These are phyloP conservation scores for Avena eriantha DNA, from an alignment of 176 grass and related monocot species.

Conservation along the genomic window DNA sequence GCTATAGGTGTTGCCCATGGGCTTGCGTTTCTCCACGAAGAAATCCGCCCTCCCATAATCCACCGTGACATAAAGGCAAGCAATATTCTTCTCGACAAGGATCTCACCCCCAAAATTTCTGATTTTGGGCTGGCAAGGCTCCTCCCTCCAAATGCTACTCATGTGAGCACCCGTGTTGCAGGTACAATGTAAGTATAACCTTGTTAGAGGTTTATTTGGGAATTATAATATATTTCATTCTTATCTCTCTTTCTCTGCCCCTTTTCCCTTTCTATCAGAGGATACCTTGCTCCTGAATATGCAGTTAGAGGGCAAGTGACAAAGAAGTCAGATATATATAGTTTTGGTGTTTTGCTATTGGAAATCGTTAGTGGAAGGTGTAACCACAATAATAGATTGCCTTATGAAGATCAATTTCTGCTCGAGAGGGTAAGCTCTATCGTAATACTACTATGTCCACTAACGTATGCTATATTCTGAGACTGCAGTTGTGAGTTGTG, in stretches of 20 bases:
- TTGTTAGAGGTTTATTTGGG: neutral
- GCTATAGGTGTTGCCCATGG: constrained; percentile 72
- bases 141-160: constrained; percentile 74
- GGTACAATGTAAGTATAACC: constrained; percentile 76
- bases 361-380: constrained; percentile 87
- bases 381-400: constrained; percentile 74
- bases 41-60: constrained; percentile 65
- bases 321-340: constrained; percentile 89
- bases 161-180: constrained; percentile 84
- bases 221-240: constrained; percentile 12
- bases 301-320: constrained; percentile 82
- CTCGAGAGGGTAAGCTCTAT: constrained; percentile 74
- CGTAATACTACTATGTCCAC: constrained; percentile 24
- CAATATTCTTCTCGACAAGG: constrained; percentile 87
- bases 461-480: constrained; percentile 26
- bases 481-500: neutral
- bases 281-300: constrained; percentile 89
- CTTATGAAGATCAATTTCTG: constrained; percentile 80
- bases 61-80: constrained; percentile 96
- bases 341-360: constrained; percentile 83
- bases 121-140: constrained; percentile 90
- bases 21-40: constrained; percentile 83
- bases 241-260: neutral
- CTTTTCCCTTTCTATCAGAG: constrained; percentile 39
- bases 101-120: constrained; percentile 86